Percentiles rank a stretch among this genome's conserved stretches.
These are phyloP conservation scores for Jatropha podagrica DNA, from an alignment of 441 rosid genomes.

Conservation along the genomic window DNA sequence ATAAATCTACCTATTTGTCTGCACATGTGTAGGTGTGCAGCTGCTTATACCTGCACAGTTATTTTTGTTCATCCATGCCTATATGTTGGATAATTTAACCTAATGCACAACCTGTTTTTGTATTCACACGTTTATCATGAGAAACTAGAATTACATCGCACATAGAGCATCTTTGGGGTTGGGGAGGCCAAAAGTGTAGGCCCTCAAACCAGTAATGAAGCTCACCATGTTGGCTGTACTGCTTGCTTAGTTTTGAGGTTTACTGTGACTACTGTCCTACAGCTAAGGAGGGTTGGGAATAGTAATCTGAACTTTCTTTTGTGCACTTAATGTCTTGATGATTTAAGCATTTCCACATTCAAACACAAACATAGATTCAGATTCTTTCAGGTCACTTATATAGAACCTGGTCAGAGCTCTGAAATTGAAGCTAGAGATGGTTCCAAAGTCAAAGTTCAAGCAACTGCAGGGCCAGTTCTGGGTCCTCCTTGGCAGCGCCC, in stretches of 20 bases:
- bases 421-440: slow-evolving; percentile 51
- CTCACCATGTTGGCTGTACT: neutral
- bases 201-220: neutral
- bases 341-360: slow-evolving; percentile 2
- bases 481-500: slow-evolving; percentile 99
- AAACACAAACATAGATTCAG: slow-evolving; percentile 21
- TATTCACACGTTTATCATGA: neutral
- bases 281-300: neutral
- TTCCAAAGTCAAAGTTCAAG: slow-evolving; percentile 52
- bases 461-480: slow-evolving; percentile 83
- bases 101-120: neutral
- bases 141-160: neutral
- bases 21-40: neutral
- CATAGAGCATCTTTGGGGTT: neutral
- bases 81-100: neutral
- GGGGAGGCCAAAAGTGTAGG: neutral
- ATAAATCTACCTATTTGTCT: neutral
- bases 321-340: neutral
- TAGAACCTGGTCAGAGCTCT: slow-evolving; percentile 71
- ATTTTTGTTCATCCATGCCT: neutral
- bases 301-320: neutral
- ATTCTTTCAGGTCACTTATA: slow-evolving; percentile 61
- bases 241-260: neutral
- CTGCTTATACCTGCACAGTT: neutral
- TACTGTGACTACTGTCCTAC: neutral